Conservation (phyloP, 352 stramenopile genomes). For the Bremia lactucae region DNA sequence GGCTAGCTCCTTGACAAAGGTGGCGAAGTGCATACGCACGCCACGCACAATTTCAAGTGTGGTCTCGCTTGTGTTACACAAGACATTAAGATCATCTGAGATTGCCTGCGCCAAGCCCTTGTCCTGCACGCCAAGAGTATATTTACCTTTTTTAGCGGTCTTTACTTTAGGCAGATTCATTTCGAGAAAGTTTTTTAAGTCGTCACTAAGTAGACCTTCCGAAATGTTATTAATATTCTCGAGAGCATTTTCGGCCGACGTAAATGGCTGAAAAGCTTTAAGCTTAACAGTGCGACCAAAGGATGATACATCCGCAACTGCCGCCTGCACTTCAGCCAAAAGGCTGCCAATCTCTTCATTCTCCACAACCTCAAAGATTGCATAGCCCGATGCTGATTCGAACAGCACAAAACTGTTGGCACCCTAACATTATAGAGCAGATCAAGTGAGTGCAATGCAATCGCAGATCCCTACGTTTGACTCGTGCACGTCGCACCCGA, state of each 20-base stretch:
- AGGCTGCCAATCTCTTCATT: slow-evolving; percentile 93
- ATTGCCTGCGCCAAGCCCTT: slow-evolving; percentile 91
- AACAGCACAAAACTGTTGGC: slow-evolving; percentile 90
- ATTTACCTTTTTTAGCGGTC: slow-evolving; percentile 85
- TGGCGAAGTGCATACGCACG: slow-evolving; percentile 94
- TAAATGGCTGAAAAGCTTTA: slow-evolving; percentile 99
- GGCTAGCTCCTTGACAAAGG: slow-evolving; percentile 97
- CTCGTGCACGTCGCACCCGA: slow-evolving; percentile 6
- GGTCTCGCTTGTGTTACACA: slow-evolving; percentile 97
- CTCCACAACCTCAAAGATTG: slow-evolving; percentile 96
- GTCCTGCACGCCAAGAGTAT: slow-evolving; percentile 88
- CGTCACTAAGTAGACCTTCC: slow-evolving; percentile 88
- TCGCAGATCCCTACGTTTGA: neutral
- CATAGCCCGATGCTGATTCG: slow-evolving; percentile 97
- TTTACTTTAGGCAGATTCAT: slow-evolving; percentile 98
- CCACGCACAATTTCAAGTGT: slow-evolving; percentile 93
- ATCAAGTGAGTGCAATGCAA: slow-evolving; percentile 16
- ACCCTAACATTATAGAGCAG: slow-evolving; percentile 9
- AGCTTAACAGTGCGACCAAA: slow-evolving; percentile 98
- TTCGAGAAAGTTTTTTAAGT: slow-evolving; percentile 98
- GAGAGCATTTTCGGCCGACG: slow-evolving; percentile 95
- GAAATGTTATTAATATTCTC: slow-evolving; percentile 99
- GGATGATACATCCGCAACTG: slow-evolving; percentile 87
- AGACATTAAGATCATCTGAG: slow-evolving; percentile 88
- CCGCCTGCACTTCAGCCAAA: slow-evolving; percentile 84